These are phyloP conservation scores for Cucurbita maxima DNA, from an alignment of 306 rosid genomes.

Conservation along the genomic window DNA sequence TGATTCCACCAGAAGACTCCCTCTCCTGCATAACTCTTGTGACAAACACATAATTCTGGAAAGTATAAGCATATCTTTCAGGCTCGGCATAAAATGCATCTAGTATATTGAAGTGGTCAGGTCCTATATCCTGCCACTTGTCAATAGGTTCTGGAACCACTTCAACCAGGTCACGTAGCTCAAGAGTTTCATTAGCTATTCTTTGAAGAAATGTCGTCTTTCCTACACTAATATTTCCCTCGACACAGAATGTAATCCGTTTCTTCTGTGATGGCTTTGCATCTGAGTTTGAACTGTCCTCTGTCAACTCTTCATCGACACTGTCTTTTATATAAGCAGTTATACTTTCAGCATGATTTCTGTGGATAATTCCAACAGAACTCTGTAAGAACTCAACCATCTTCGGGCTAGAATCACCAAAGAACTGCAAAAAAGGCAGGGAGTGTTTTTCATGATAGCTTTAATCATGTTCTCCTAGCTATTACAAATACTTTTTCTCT, in stretches of 20 bases:
- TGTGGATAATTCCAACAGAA: slow-evolving; percentile 89
- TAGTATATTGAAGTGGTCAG: slow-evolving; percentile 86
- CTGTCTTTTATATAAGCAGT: slow-evolving; percentile 74
- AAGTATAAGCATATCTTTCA: slow-evolving; percentile 87
- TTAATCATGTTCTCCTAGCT: not conserved
- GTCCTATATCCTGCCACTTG: slow-evolving; percentile 96
- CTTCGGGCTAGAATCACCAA: slow-evolving; percentile 65
- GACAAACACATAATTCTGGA: slow-evolving; percentile 94
- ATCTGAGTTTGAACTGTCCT: slow-evolving; percentile 33
- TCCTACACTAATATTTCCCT: slow-evolving; percentile 95
- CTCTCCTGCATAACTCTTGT: slow-evolving; percentile 97
- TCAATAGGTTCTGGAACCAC: slow-evolving; percentile 87
- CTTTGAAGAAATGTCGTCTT: slow-evolving; percentile 88
- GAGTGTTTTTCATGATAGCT: slow-evolving; percentile 6
- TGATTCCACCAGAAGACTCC: slow-evolving; percentile 82
- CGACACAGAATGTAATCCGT: slow-evolving; percentile 76
- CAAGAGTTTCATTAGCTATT: slow-evolving; percentile 82
- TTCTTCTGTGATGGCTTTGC: slow-evolving; percentile 34
- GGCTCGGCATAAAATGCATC: slow-evolving; percentile 96
- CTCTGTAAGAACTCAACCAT: slow-evolving; percentile 87
- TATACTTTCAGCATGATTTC: slow-evolving; percentile 90
- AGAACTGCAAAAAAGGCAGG: slow-evolving; percentile 40
- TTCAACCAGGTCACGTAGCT: slow-evolving; percentile 88
- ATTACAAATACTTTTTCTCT: not conserved
- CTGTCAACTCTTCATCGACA: slow-evolving; percentile 71